Base-by-base conservation (phyloP, 768 basidiomycete species). In the Daedaleopsis sinensis region DNA sequence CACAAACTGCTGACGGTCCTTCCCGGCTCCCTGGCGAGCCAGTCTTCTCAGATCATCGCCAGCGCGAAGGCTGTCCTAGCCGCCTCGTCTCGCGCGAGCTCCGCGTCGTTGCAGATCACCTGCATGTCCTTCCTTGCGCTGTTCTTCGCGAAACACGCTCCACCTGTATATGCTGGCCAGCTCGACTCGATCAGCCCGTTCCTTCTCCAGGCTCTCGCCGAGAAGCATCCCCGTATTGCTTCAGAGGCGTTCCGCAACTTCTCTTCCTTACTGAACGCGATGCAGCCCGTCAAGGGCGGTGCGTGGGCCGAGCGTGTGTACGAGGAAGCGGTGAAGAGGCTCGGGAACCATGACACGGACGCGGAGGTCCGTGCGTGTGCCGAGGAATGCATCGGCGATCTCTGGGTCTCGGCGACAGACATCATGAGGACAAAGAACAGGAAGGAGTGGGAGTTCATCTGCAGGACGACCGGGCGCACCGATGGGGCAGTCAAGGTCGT, bases 221-320 rank as follows among this genome's bases (percentile, higher is more conserved):
- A 98, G 73, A 88, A 89, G 65, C 92, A 95, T 70, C 96, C 96
- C 38, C 88, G 94, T 61, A 84, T 98, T 61, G 89, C 87, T 6
- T 88, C 94, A 2, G 94, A 96, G 68, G 84, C 94, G 0, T 94
- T 98, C 82, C 85, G 86, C 39, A 90, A 89, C 1, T 94, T 93
- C 68, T 93, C 94, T 2, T 82, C 94, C 1, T 78, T 99, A 8
- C 80, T 97, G 35, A 87, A 84, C 63, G 82, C 91, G 2, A 76
- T 90, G 42, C 87, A 89, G 51, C 93, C 93, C 1, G 73, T 90
- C 50, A 85, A 85, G 64, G 70, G 78, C 57, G 76, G 73, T 7
- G 84, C 86, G 16, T 94, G 92, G 92, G 74, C 85, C 5, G 85
- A 91, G 57, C 69, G 78, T 11, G 79, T 97, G 4, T 97, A 96